Evolutionary conservation across 768 basidiomycete genomes (phyloP).

Genomic region (Mycena epipterygia): DNA sequence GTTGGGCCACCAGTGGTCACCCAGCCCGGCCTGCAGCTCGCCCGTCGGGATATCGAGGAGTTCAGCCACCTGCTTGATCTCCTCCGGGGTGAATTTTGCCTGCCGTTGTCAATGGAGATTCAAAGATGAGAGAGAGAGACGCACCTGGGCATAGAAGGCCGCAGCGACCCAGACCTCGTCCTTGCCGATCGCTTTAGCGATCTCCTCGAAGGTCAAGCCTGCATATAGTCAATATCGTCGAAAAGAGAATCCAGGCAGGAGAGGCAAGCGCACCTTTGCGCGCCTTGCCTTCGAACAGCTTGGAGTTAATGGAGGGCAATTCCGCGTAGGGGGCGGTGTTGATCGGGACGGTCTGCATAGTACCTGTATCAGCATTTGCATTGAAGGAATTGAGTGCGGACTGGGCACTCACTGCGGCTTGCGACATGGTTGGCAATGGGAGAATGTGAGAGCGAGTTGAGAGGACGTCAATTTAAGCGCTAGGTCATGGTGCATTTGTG

Average conservation of each 20-base stretch:
- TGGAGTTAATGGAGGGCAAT: slow-evolving; percentile 63
- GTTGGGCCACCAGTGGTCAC: slow-evolving; percentile 81
- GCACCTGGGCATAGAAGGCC: slow-evolving; percentile 84
- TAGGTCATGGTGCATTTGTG: too few relatives aligned
- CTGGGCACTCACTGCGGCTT: slow-evolving; percentile 49
- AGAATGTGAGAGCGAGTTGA: too few relatives aligned
- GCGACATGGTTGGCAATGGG: too few relatives aligned
- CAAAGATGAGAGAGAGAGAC: slow-evolving; percentile 27
- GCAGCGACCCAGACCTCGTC: slow-evolving; percentile 90
- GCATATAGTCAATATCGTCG: background rate
- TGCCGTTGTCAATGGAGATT: too few relatives aligned
- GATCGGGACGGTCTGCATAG: slow-evolving; percentile 55
- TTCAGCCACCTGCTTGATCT: slow-evolving; percentile 65
- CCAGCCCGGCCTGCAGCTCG: slow-evolving; percentile 61
- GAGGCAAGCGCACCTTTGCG: slow-evolving; percentile 62
- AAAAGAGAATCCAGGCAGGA: background rate
- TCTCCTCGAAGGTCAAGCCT: slow-evolving; percentile 79
- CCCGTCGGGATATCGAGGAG: slow-evolving; percentile 62
- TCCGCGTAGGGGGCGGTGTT: slow-evolving; percentile 61
- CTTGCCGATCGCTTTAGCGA: slow-evolving; percentile 74
- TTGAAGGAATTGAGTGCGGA: too few relatives aligned
- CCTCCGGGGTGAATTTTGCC: slow-evolving; percentile 78
- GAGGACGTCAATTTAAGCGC: too few relatives aligned
- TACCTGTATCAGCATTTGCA: too few relatives aligned
- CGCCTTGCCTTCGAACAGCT: slow-evolving; percentile 77